phyloP scores from a whole-genome alignment of 1,284 basidiomycete species.

The Ustilago nuda region DNA sequence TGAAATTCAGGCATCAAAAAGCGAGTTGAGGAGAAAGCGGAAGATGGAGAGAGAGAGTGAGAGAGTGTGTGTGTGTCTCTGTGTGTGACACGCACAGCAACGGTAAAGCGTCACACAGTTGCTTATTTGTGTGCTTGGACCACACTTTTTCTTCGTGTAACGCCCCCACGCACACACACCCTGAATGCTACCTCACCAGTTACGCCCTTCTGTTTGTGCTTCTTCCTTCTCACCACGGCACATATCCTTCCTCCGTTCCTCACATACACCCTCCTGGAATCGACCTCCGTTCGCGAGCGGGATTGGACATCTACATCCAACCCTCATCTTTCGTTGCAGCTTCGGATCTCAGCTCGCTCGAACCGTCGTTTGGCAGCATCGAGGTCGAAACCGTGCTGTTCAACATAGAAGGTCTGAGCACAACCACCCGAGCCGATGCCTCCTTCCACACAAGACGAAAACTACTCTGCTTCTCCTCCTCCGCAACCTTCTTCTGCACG shows the following conservation, averaged over 20 bases:
- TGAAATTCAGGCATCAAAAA: slow-evolving; percentile 6
- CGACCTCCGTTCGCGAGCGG: neutral
- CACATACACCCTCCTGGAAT: neutral
- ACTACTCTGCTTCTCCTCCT: slow-evolving; percentile 6
- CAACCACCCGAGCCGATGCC: slow-evolving; percentile 26
- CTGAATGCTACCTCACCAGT: slow-evolving; percentile 10
- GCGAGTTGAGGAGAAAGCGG: neutral
- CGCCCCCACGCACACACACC: slow-evolving; percentile 8
- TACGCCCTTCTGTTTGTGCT: neutral
- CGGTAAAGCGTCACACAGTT: neutral
- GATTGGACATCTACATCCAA: neutral
- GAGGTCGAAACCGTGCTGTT: neutral
- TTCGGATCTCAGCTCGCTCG: neutral
- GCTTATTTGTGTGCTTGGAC: slow-evolving; percentile 8
- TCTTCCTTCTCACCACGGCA: neutral
- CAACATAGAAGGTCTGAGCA: neutral
- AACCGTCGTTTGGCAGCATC: neutral
- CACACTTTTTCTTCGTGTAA: slow-evolving; percentile 6
- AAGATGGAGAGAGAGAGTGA: neutral
- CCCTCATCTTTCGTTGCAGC: neutral
- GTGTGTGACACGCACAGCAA: too few relatives aligned
- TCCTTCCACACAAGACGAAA: slow-evolving; percentile 13
- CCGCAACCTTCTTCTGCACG: neutral
- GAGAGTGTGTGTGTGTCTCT: neutral
- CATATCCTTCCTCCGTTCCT: neutral